phyloP scores from a whole-genome alignment of 2,329 filamentous ascomycete genomes.

The Aspergillus fumigatus region DNA sequence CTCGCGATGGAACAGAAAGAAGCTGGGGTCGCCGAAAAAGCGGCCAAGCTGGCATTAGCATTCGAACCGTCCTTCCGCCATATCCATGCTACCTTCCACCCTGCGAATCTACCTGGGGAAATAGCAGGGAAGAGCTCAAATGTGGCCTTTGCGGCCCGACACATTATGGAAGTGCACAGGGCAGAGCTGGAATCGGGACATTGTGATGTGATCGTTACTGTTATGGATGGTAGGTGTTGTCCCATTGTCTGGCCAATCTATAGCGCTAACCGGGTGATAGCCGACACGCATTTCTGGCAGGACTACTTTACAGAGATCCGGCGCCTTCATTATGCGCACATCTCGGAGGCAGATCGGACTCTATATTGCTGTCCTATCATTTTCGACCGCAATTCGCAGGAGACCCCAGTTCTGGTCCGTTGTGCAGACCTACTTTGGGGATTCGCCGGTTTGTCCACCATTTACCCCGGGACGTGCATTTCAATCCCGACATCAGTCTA shows the following conservation, averaged over 20 bases:
- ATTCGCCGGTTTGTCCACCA: constrained; percentile 64
- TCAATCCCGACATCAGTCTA: constrained; percentile 71
- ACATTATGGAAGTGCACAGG: constrained; percentile 21
- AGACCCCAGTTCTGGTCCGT: constrained; percentile 62
- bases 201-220: constrained; percentile 63
- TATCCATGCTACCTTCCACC: constrained; percentile 65
- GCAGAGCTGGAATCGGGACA: constrained; percentile 23
- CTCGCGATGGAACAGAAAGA: constrained; percentile 71
- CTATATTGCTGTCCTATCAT: constrained; percentile 67
- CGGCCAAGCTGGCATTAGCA: constrained; percentile 56
- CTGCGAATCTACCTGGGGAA: constrained; percentile 61
- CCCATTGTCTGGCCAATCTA: background rate
- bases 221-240: constrained; percentile 61
- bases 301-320: constrained; percentile 65
- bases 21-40: constrained; percentile 45
- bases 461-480: constrained; percentile 60
- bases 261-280: constrained; percentile 5
- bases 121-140: constrained; percentile 73
- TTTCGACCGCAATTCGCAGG: constrained; percentile 69
- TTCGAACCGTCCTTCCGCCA: constrained; percentile 62
- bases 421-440: constrained; percentile 70
- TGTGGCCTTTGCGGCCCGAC: constrained; percentile 60
- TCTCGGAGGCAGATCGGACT: constrained; percentile 43
- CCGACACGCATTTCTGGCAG: constrained; percentile 59
- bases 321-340: constrained; percentile 55